These are phyloP conservation scores for Pyrus pyrifolia DNA, from an alignment of 306 rosid species.

Conservation along the genomic window DNA sequence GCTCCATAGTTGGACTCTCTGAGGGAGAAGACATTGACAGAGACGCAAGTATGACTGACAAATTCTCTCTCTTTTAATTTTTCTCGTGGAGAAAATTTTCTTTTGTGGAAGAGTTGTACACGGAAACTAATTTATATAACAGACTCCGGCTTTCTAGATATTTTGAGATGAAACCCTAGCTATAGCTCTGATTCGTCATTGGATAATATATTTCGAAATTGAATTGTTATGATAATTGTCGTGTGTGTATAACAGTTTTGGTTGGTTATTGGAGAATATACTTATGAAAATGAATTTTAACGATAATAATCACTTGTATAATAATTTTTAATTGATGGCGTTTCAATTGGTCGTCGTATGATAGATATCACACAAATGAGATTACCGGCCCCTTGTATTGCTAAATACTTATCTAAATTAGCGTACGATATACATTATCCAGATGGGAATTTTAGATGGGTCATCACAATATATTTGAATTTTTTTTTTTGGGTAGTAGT, in stretches of 20 bases:
- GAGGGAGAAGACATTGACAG: constrained; percentile 7
- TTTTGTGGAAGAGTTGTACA: background rate
- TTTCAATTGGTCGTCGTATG: background rate
- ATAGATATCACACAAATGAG: background rate
- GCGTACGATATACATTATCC: background rate
- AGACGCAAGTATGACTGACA: background rate
- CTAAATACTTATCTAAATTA: background rate
- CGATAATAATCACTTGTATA: background rate
- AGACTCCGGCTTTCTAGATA: background rate
- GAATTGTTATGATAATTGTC: background rate
- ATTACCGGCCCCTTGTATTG: background rate
- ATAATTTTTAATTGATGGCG: background rate
- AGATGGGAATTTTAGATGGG: background rate
- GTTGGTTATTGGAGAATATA: no score
- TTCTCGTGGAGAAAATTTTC: background rate
- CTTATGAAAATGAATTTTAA: background rate
- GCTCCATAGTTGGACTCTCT: constrained; percentile 12
- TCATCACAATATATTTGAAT: background rate
- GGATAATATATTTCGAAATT: background rate
- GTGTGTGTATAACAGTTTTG: no score
- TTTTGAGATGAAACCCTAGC: background rate
- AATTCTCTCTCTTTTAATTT: background rate
- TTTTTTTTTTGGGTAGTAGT: background rate
- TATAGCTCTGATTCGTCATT: background rate
- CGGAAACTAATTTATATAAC: background rate